A percentile compares a stretch with the other conserved stretches of the same genome.
These are phyloP conservation scores for Monosporascus sp. DNA, from an alignment of 2,329 filamentous ascomycete species.

Conservation along the genomic window DNA sequence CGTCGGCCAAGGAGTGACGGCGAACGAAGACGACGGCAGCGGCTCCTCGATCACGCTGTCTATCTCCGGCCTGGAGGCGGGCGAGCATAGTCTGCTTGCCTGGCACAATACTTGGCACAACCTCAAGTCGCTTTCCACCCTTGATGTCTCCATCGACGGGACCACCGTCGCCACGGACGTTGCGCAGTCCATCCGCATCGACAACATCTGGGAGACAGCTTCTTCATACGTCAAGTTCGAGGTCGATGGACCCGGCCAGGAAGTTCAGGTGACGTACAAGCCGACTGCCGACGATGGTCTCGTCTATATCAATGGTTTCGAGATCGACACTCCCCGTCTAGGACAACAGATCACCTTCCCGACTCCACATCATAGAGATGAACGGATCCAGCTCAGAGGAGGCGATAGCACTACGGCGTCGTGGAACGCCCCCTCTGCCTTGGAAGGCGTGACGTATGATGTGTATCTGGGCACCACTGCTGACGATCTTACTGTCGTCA, in stretches of 20 bases:
- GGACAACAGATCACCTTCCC: constrained; percentile 22
- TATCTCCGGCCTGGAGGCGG: constrained; percentile 20
- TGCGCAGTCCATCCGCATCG: constrained; percentile 20
- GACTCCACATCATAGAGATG: constrained; percentile 22
- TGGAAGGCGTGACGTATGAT: constrained; percentile 15
- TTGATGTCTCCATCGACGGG: constrained; percentile 21
- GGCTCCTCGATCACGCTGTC: constrained; percentile 14
- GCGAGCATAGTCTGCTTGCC: constrained; percentile 21
- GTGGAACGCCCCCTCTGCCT: constrained; percentile 17
- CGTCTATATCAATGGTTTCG: constrained; percentile 26
- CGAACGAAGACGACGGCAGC: constrained; percentile 12
- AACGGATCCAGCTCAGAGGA: constrained; percentile 16
- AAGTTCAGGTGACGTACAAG: constrained; percentile 20
- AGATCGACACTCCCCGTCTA: constrained; percentile 20
- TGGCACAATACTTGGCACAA: constrained; percentile 28
- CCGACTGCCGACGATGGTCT: constrained; percentile 12
- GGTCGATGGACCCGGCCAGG: constrained; percentile 9
- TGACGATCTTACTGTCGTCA: constrained; percentile 9
- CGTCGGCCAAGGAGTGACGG: constrained; percentile 22
- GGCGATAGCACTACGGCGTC: constrained; percentile 9
- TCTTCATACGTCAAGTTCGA: constrained; percentile 22
- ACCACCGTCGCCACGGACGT: constrained; percentile 1
- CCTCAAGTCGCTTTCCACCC: constrained; percentile 12
- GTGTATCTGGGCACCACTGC: constrained; percentile 19
- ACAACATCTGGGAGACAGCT: constrained; percentile 26